phyloP scores from a whole-genome alignment of 768 basidiomycete species.

The Obba rivulosa region DNA sequence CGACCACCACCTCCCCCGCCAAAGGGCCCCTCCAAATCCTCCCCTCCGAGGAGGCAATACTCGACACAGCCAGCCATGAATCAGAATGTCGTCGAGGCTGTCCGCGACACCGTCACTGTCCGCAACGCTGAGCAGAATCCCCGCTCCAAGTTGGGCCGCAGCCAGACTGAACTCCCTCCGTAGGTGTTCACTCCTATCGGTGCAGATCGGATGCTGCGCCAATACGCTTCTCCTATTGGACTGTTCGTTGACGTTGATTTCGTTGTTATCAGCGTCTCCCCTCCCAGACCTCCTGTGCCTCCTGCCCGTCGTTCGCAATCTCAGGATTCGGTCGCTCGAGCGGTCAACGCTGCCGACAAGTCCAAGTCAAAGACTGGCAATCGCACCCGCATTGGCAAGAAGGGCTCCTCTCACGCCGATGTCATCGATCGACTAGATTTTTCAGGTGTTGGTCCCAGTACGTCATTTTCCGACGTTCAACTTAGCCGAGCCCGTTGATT shows the following conservation, averaged over 20 bases:
- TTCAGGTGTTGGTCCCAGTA: slow-evolving; percentile 80
- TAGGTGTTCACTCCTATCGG: slow-evolving; percentile 27
- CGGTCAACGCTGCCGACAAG: slow-evolving; percentile 38
- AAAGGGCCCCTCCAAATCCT: slow-evolving; percentile 31
- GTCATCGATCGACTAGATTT: slow-evolving; percentile 87
- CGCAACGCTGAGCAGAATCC: slow-evolving; percentile 39
- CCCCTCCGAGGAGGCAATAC: slow-evolving; percentile 20
- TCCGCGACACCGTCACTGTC: slow-evolving; percentile 64
- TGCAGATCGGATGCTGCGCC: slow-evolving; percentile 6
- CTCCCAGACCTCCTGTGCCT: slow-evolving; percentile 18
- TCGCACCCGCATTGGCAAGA: slow-evolving; percentile 45
- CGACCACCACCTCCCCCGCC: slow-evolving; percentile 30
- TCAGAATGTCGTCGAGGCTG: slow-evolving; percentile 54
- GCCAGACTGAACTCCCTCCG: slow-evolving; percentile 45
- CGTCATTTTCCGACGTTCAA: slow-evolving; percentile 27
- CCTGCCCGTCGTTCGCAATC: slow-evolving; percentile 42
- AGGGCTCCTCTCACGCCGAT: slow-evolving; percentile 80
- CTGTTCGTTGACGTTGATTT: slow-evolving; percentile 1
- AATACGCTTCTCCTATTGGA: slow-evolving; percentile 1
- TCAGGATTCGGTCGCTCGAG: slow-evolving; percentile 40
- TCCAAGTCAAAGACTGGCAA: slow-evolving; percentile 39
- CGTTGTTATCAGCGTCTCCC: slow-evolving; percentile 17
- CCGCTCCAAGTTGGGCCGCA: slow-evolving; percentile 47
- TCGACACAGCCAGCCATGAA: slow-evolving; percentile 19
- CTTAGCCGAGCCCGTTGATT: neutral